These are phyloP conservation scores for Pontederia crassipes DNA, from an alignment of 176 grass and related monocot genomes.

Conservation along the genomic window DNA sequence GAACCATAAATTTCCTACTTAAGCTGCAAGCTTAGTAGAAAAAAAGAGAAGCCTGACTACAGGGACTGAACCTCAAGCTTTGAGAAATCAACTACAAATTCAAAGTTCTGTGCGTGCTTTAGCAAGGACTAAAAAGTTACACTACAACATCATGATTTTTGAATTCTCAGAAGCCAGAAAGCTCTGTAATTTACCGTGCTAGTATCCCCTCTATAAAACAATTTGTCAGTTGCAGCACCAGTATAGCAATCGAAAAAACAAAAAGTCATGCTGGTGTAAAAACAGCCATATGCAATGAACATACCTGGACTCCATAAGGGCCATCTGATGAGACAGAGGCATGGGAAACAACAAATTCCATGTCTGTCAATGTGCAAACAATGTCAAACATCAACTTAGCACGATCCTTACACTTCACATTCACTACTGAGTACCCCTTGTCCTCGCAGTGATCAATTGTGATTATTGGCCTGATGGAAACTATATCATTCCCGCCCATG, in stretches of 20 bases:
- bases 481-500: neutral
- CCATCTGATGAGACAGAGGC: conserved; percentile 72
- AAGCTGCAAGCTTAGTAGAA: too few species aligned
- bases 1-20: too few species aligned
- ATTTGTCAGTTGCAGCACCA: too few species aligned
- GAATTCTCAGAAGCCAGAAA: too few species aligned
- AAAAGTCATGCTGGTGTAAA: conserved; percentile 4
- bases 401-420: conserved; percentile 59
- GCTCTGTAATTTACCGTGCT: too few species aligned
- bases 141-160: too few species aligned
- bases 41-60: too few species aligned
- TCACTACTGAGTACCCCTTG: conserved; percentile 66
- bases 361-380: conserved; percentile 81
- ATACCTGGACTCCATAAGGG: conserved; percentile 61
- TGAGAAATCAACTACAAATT: too few species aligned
- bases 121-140: too few species aligned
- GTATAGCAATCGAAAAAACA: neutral
- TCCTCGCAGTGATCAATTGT: conserved; percentile 66
- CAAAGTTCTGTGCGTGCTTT: too few species aligned
- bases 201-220: too few species aligned
- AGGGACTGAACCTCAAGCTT: too few species aligned
- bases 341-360: conserved; percentile 88
- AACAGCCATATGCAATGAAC: neutral
- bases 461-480: conserved; percentile 12
- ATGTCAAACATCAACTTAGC: conserved; percentile 82